phyloP scores from a whole-genome alignment of 2,329 filamentous ascomycete species.

The Pleomassaria siparia region DNA sequence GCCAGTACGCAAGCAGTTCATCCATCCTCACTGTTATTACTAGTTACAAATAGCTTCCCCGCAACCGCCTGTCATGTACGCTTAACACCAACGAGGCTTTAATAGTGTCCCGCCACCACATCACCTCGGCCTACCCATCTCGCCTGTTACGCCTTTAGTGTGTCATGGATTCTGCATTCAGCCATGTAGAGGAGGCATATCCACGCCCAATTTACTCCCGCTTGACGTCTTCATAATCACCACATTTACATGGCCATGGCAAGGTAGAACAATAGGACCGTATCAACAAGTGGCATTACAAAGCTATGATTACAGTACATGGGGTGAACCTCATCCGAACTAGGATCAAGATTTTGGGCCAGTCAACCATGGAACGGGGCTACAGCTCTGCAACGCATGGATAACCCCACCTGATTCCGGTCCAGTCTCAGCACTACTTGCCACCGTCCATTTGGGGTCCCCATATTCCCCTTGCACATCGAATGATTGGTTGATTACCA shows the following conservation, averaged over 20 bases:
- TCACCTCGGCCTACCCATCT: constrained; percentile 5
- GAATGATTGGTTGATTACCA: neutral
- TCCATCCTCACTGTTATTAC: neutral
- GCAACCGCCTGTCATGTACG: constrained; percentile 9
- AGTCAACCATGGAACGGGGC: neutral
- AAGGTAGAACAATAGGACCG: neutral
- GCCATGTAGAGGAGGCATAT: neutral
- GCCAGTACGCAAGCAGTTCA: too few relatives aligned
- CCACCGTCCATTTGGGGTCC: constrained; percentile 3
- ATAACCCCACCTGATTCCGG: neutral
- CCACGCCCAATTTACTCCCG: neutral
- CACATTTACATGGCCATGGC: neutral
- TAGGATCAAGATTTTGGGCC: constrained; percentile 4
- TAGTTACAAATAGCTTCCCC: neutral
- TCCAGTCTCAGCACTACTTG: constrained; percentile 12
- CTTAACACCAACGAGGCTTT: constrained; percentile 17
- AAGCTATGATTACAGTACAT: neutral
- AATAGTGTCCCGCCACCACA: constrained; percentile 14
- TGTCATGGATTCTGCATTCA: neutral
- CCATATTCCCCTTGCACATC: constrained; percentile 3
- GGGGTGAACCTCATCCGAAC: neutral
- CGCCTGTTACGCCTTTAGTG: neutral
- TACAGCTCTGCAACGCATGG: neutral
- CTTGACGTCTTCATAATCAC: too few relatives aligned
- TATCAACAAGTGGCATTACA: too few relatives aligned